These are phyloP conservation scores for Pyrenula massariospora DNA, from an alignment of 495 filamentous ascomycete species.

Conservation along the genomic window DNA sequence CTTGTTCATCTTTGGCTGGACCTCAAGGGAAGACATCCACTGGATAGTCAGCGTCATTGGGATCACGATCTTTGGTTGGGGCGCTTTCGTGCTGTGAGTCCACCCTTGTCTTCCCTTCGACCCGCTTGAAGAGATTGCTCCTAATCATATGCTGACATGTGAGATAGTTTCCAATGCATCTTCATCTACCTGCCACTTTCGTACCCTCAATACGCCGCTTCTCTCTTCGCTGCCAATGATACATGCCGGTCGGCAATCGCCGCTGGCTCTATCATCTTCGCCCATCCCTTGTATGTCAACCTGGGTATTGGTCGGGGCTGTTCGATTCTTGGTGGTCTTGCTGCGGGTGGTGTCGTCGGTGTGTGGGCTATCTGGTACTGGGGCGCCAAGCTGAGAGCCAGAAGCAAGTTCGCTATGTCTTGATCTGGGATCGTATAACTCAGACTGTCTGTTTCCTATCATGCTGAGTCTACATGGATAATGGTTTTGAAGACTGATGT, in stretches of 20 bases:
- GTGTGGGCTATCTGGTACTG: slow-evolving; percentile 38
- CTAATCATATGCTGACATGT: neutral
- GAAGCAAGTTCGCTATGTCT: slow-evolving; percentile 26
- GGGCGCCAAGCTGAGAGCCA: slow-evolving; percentile 28
- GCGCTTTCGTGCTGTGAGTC: slow-evolving; percentile 5
- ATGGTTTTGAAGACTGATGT: too few species aligned
- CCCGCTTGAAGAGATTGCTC: too few species aligned
- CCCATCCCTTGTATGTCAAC: slow-evolving; percentile 42
- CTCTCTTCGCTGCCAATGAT: slow-evolving; percentile 51
- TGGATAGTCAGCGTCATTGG: slow-evolving; percentile 55
- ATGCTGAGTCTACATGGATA: too few species aligned
- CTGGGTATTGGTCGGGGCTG: slow-evolving; percentile 44
- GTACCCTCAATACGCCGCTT: slow-evolving; percentile 52
- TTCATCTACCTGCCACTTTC: slow-evolving; percentile 52
- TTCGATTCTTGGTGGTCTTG: slow-evolving; percentile 44
- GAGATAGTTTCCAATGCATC: slow-evolving; percentile 40
- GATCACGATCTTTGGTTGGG: slow-evolving; percentile 39
- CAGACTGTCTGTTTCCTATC: too few species aligned
- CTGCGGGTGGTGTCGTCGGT: slow-evolving; percentile 41
- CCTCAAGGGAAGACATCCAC: slow-evolving; percentile 37
- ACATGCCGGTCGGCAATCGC: slow-evolving; percentile 43
- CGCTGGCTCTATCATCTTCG: slow-evolving; percentile 45
- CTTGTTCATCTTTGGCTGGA: slow-evolving; percentile 56
- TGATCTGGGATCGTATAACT: too few species aligned
- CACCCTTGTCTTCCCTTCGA: neutral